Conservation (phyloP, 2,329 filamentous ascomycete species). For the Clarireedia paspali region DNA sequence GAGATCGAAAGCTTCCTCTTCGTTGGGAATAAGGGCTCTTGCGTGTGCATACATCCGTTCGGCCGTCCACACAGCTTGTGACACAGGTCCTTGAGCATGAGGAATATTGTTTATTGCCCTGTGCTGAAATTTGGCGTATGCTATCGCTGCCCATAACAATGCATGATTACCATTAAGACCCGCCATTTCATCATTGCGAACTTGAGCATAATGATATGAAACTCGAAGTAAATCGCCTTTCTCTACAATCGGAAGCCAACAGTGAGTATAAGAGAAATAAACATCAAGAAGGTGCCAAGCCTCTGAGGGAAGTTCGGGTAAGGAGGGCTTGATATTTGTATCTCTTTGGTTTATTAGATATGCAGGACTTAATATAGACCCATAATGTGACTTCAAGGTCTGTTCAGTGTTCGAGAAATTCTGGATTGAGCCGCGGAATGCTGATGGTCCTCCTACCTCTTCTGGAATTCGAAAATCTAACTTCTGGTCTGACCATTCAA, state of each 20-base stretch:
- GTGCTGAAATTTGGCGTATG: constrained; percentile 48
- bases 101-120: constrained; percentile 25
- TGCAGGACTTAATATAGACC: constrained; percentile 18
- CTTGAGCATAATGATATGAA: constrained; percentile 27
- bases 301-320: constrained; percentile 26
- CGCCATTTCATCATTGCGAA: constrained; percentile 5
- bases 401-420: not conserved
- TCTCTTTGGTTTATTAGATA: constrained; percentile 6
- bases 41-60: constrained; percentile 44
- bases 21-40: constrained; percentile 39
- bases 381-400: constrained; percentile 6
- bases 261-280: constrained; percentile 69
- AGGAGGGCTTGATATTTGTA: constrained; percentile 1
- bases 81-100: constrained; percentile 17
- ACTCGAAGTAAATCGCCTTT: constrained; percentile 39
- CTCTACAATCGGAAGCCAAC: constrained; percentile 68
- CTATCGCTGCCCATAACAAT: constrained; percentile 52
- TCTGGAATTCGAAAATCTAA: constrained; percentile 3
- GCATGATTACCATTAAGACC: constrained; percentile 37
- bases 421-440: not conserved
- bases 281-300: constrained; percentile 51
- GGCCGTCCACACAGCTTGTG: constrained; percentile 20
- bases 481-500: constrained; percentile 6
- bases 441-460: not conserved
- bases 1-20: constrained; percentile 40